Conservation (phyloP, 2,329 filamentous ascomycete genomes). For the Trichoderma semiorbis region DNA sequence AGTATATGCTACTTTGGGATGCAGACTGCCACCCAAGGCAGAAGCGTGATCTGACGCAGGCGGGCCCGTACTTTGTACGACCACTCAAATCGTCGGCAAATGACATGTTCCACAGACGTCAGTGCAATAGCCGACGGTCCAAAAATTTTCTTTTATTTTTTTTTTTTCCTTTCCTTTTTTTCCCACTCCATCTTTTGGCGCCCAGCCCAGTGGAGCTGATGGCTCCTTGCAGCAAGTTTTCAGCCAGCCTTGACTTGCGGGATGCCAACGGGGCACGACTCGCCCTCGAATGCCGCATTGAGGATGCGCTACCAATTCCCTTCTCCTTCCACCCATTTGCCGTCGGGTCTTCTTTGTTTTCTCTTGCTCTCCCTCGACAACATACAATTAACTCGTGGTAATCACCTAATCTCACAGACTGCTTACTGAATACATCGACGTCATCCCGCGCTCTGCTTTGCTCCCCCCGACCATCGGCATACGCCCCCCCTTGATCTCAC, state of each 20-base stretch:
- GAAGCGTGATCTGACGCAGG: background rate
- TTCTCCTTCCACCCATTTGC: background rate
- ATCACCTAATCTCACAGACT: background rate
- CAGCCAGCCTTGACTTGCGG: background rate
- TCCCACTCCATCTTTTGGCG: background rate
- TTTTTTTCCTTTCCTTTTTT: background rate
- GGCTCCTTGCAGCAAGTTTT: slow-evolving; percentile 8
- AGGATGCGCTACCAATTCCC: background rate
- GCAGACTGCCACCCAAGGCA: background rate
- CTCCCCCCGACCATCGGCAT: background rate
- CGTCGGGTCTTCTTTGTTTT: background rate
- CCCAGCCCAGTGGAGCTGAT: slow-evolving; percentile 3
- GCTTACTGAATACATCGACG: slow-evolving; percentile 6
- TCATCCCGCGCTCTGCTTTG: slow-evolving; percentile 15
- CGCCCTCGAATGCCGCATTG: slow-evolving; percentile 2
- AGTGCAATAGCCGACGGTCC: slow-evolving; percentile 13
- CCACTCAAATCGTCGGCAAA: background rate
- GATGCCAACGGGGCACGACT: slow-evolving; percentile 7
- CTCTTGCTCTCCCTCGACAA: background rate
- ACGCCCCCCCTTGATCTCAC: slow-evolving; percentile 10
- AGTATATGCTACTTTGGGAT: background rate
- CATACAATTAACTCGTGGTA: background rate
- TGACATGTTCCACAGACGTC: background rate
- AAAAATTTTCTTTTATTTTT: background rate
- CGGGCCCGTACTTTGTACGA: background rate